These are phyloP conservation scores for Beta vulgaris DNA, from an alignment of 148 eudicot genomes.

Conservation along the genomic window DNA sequence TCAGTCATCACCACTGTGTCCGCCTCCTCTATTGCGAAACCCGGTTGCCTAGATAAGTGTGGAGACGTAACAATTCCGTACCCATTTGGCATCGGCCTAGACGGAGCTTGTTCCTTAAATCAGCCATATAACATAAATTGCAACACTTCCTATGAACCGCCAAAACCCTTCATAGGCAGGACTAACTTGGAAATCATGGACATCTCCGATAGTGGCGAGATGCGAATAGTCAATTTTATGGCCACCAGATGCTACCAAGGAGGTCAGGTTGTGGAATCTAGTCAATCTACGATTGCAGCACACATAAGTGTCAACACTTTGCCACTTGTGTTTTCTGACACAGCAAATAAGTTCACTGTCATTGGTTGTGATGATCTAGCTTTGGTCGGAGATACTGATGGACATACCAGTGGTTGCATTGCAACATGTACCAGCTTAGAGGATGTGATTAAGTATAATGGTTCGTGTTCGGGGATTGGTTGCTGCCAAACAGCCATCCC, in stretches of 20 bases:
- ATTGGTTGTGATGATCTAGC: slow-evolving; percentile 49
- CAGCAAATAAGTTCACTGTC: slow-evolving; percentile 32
- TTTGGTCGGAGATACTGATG: no score
- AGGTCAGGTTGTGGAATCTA: no score
- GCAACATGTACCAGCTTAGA: slow-evolving; percentile 28
- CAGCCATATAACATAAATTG: not conserved
- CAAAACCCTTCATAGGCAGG: not conserved
- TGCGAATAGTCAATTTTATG: slow-evolving; percentile 26
- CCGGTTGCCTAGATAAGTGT: slow-evolving; percentile 6
- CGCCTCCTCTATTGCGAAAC: slow-evolving; percentile 4
- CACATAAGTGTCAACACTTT: no score
- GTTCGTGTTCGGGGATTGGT: slow-evolving; percentile 33
- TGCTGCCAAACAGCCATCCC: slow-evolving; percentile 24
- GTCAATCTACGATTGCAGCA: no score
- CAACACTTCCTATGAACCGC: slow-evolving; percentile 4
- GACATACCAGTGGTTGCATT: slow-evolving; percentile 24
- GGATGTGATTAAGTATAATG: slow-evolving; percentile 25
- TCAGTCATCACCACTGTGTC: no score
- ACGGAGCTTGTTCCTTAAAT: not conserved
- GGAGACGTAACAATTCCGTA: slow-evolving; percentile 19
- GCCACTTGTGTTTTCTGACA: slow-evolving; percentile 40
- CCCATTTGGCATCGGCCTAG: slow-evolving; percentile 23
- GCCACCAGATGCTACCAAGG: slow-evolving; percentile 25
- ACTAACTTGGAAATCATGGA: slow-evolving; percentile 2
- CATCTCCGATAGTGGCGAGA: slow-evolving; percentile 25